A percentile compares a stretch with the other conserved stretches of the same genome.
Evolutionary conservation across 495 filamentous ascomycete genomes (phyloP).

Genomic region (Cladorrhinum samala): DNA sequence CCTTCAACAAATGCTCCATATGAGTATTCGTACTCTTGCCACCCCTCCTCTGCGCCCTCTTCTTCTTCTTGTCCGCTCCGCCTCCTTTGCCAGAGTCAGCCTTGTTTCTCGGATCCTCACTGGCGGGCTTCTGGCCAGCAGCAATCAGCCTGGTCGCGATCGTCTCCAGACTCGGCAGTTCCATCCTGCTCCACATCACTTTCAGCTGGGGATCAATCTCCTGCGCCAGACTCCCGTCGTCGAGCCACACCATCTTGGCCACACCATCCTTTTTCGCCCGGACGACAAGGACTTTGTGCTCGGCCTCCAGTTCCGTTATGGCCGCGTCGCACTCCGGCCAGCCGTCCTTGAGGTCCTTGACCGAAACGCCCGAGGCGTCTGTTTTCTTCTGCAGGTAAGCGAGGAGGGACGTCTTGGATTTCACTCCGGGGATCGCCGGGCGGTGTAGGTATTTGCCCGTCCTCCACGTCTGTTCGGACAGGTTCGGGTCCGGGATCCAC

Average conservation of each 20-base stretch:
- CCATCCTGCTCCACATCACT: conserved; percentile 72
- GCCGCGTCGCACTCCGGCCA: conserved; percentile 77
- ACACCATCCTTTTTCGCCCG: conserved; percentile 90
- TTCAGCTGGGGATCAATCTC: conserved; percentile 76
- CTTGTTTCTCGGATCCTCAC: conserved; percentile 60
- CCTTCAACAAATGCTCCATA: conserved; percentile 81
- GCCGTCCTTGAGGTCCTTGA: conserved; percentile 89
- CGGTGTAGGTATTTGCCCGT: conserved; percentile 69
- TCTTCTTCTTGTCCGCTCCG: conserved; percentile 67
- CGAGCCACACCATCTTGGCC: conserved; percentile 79
- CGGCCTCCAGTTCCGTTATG: conserved; percentile 69
- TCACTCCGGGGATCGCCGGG: conserved; percentile 72
- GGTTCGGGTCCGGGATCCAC: conserved; percentile 54
- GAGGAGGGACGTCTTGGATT: conserved; percentile 65
- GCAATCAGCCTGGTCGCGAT: conserved; percentile 69
- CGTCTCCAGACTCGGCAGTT: conserved; percentile 66
- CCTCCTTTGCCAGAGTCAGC: conserved; percentile 52
- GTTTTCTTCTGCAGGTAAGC: conserved; percentile 71
- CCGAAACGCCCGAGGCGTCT: conserved; percentile 71
- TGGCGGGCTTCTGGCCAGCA: conserved; percentile 70
- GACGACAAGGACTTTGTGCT: conserved; percentile 74
- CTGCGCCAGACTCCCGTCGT: conserved; percentile 71
- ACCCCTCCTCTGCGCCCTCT: conserved; percentile 57
- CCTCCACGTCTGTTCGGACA: conserved; percentile 48
- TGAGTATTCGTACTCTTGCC: conserved; percentile 90